Base-by-base conservation (phyloP, 2,329 filamentous ascomycete genomes). In the Aspergillus persii region DNA sequence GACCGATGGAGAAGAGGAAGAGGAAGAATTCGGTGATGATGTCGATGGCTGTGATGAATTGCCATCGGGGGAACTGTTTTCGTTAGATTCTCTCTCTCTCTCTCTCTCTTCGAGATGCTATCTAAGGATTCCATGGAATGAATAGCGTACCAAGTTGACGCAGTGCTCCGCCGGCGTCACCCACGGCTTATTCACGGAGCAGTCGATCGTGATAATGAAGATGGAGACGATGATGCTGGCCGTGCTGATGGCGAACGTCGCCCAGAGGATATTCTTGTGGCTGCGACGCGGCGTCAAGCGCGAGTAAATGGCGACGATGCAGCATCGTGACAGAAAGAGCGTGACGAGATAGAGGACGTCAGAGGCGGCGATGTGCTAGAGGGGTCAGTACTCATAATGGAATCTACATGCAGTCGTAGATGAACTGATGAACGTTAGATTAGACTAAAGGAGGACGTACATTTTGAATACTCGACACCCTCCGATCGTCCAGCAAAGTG, bases 261-360 rank as follows among this genome's bases (percentile, higher is more conserved):
- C 52, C 49, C 69, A 69, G 4, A 74, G 18, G 7, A 47, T 55
- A 12, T 55, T 55, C 5, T 64, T 64, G 63, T 79, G 77, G 3
- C 60, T 59, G 8, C 66, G 67, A 31, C 74, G 68, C 27, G 75
- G 75, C 8, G 75, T 75, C 27, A 79, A 65, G 8, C 76, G 74
- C 30, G 74, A 63, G 54, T 76, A 57, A 15, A 57, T 48, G 41
- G 49, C 55, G 3, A 57, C 41, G 11, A 57, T 47, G 44, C 54
- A 62, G 31, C 59, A 61, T 54, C 60, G 55, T 26, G 61, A 75
- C 11, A 77, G 62, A 63, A 73, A 78, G 12, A 79, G 58, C 0
- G 70, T 68, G 29, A 77, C 31, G 39, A 80, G 60, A 56, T 74
- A 79, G 18, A 80, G 65, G 8, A 79, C 65, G 49, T 80, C 58